Evolutionary conservation across 2,329 filamentous ascomycete genomes (phyloP).

Genomic region (Nectriaceae sp.): DNA sequence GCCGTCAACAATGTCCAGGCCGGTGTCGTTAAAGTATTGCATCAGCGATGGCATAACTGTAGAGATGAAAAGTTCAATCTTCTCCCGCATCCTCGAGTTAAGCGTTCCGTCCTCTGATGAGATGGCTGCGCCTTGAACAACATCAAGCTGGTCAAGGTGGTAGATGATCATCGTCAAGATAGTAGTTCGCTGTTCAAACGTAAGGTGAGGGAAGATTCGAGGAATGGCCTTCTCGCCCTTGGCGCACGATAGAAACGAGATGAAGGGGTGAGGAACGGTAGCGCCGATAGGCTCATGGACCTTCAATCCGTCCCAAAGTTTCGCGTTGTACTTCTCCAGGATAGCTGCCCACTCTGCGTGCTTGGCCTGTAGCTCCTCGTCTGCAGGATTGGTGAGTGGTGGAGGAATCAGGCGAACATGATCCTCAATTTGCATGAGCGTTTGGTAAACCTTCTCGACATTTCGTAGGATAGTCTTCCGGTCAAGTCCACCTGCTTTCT

Average conservation of each 20-base stretch:
- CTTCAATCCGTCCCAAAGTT: slow-evolving; percentile 85
- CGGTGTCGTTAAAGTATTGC: slow-evolving; percentile 86
- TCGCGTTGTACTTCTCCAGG: slow-evolving; percentile 70
- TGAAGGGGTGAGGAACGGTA: slow-evolving; percentile 86
- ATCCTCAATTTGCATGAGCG: slow-evolving; percentile 91
- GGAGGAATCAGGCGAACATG: slow-evolving; percentile 79
- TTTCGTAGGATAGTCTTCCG: slow-evolving; percentile 82
- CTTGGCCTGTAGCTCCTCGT: slow-evolving; percentile 68
- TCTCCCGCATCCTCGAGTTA: slow-evolving; percentile 80
- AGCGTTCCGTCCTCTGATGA: slow-evolving; percentile 70
- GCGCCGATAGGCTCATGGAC: slow-evolving; percentile 87
- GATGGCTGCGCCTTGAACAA: slow-evolving; percentile 79
- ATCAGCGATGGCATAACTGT: slow-evolving; percentile 90
- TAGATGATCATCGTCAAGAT: slow-evolving; percentile 95
- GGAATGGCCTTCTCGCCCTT: slow-evolving; percentile 97
- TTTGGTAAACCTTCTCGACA: slow-evolving; percentile 86
- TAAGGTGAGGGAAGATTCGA: slow-evolving; percentile 90
- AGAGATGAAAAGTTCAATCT: slow-evolving; percentile 86
- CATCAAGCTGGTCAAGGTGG: slow-evolving; percentile 88
- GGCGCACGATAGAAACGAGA: slow-evolving; percentile 88
- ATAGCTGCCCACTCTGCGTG: slow-evolving; percentile 71
- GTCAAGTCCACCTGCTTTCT: slow-evolving; percentile 62
- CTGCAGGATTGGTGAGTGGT: slow-evolving; percentile 54
- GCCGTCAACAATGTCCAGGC: slow-evolving; percentile 86
- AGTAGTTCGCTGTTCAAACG: slow-evolving; percentile 89